phyloP scores from a whole-genome alignment of 1,284 basidiomycete genomes.

The Pyrrhoderma lamaoense region DNA sequence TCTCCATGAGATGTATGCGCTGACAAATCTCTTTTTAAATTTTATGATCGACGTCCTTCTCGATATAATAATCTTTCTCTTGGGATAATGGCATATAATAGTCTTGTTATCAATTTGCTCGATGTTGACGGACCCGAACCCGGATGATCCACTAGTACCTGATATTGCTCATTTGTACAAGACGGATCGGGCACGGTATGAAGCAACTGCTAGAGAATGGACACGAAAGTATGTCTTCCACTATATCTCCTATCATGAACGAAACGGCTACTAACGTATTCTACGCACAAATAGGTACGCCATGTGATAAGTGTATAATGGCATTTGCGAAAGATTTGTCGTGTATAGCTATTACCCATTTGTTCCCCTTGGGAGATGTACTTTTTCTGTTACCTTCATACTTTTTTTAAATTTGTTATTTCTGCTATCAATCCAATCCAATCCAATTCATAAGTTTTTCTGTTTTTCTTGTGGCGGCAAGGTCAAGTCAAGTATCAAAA shows the following conservation, averaged over 20 bases:
- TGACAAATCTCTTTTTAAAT: not conserved
- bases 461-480: not conserved
- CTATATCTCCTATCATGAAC: slow-evolving; percentile 24
- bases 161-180: slow-evolving; percentile 90
- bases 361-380: slow-evolving; percentile 13
- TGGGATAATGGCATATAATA: slow-evolving; percentile 30
- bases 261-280: not conserved
- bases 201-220: slow-evolving; percentile 95
- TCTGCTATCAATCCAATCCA: no score
- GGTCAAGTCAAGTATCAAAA: no score
- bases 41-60: not conserved
- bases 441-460: no score
- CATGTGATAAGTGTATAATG: slow-evolving; percentile 35
- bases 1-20: slow-evolving; percentile 3
- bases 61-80: not conserved
- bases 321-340: not conserved
- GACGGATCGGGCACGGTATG: slow-evolving; percentile 89
- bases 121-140: slow-evolving; percentile 96
- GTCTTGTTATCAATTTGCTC: slow-evolving; percentile 93
- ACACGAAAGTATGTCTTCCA: slow-evolving; percentile 78
- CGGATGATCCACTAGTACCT: slow-evolving; percentile 85
- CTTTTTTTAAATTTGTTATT: not conserved
- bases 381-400: slow-evolving; percentile 1
- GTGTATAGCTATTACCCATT: slow-evolving; percentile 8
- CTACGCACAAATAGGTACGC: slow-evolving; percentile 38